Evolutionary conservation across 371 early-diverging fungal genomes (phyloP), one percentile per base, ranked within the genome.

Genomic region (Mortierella sp.): DNA sequence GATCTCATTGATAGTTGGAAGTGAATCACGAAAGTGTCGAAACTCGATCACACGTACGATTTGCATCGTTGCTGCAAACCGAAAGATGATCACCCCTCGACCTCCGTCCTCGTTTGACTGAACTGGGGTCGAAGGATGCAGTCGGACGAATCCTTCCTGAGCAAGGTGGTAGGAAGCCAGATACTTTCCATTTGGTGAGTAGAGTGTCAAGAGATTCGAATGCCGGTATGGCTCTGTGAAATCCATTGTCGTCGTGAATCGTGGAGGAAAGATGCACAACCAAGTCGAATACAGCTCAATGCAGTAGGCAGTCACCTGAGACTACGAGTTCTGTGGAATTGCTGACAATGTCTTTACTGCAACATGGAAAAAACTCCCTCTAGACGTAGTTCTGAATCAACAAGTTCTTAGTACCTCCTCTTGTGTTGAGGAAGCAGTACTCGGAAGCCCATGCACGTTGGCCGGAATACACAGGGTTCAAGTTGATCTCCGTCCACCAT

Each of bases 81-180:
- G 77, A 61, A 76, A 59, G 54, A 76, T 51, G 47, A 76, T 60
- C 21, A 57, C 58, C 1, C 70, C 77, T 31, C 49, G 58, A 10
- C 69, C 77, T n/a, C 69, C 77, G 40, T 76, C 70, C 27, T 76
- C 70, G 1, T 65, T 63, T 2, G 70, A 29, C 16, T 76, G 70
- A 29, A 68, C 57, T 8, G 77, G 58, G 28, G 69, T 47, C 2
- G 76, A 65, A 9, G 77, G 77, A 65, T 76, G 77, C 17, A 76
- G 58, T 12, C 77, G 51, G 1, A 60, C 57, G 44, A 65, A 69
- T 7, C 70, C 66, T 27, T 76, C 77, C 34, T 69, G 70, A 1
- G 62, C 66, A 39, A 69, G 77, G 54, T 76, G 69, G 60, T 69
- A 76, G 9, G 77, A 76, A 19, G 77, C 77, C 8, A 76, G 64